Base-by-base conservation (phyloP, 106 monocot genomes). In the Apostasia shenzhenica region DNA sequence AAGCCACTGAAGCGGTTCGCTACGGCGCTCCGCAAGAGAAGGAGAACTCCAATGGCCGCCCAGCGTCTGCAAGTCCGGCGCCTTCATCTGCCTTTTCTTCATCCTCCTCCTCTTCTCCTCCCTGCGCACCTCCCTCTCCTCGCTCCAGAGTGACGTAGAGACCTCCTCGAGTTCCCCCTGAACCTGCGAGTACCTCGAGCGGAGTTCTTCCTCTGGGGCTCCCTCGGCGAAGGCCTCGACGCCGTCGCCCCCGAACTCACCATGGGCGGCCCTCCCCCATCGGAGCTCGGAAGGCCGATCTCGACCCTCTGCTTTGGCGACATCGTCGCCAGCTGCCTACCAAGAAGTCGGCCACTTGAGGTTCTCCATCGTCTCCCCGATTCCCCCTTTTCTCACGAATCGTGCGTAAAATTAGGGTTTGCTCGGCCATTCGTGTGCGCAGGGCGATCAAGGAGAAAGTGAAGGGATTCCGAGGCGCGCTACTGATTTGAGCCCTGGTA, bases 261-360 rank as follows among this genome's bases (percentile, higher is more conserved):
- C 73, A 45, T 59, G 55, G 82, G 83, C 14, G 88, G 92, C 2
- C 92, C 88, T 3, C 41, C 81, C 85, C 92, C 47, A 59, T 81
- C 57, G 92, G 92, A 1, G 83, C 58, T 50, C 62, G 61, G 74
- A 74, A 71, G 45, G 92, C 88, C 63, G 59, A 76, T 5, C 88
- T 92, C 6, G 68, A 63, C 40, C 73, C 70, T 0, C 40, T 81
- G 41, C 54, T 79, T 10, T 48, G n/a, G 77, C 1, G 75, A 85
- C 63, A 63, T 88, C 66, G 65, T 85, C 2, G 38, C 52, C 81
- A 92, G 63, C 85, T 92, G 88, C 61, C 1, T 92, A 74, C 54
- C 85, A 92, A 59, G 92, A 92, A 76, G 83, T 92, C 2, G 88
- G 92, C 0, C 92, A 92, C 55, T 43, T 92, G 48, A 83, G 80